Evolutionary conservation across 306 rosid genomes (phyloP), one percentile per base, ranked within the genome.

Genomic region (Abrus pulchellus): DNA sequence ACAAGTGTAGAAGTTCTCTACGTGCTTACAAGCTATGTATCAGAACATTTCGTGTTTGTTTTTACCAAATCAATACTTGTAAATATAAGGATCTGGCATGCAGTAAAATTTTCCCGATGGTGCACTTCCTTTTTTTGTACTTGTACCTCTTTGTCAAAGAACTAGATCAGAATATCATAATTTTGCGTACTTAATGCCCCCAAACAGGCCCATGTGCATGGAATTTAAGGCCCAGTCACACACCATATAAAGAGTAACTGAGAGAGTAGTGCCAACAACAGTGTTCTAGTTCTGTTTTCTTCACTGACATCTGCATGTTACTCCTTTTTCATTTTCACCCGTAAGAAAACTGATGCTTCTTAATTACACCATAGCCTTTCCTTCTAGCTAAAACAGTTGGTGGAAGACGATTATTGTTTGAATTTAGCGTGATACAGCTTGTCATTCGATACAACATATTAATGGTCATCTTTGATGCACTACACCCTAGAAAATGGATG

Each of bases 161-260:
- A n/a, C n/a, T 72, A 28, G 27, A 28, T 12, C 54, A 54, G 29
- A 45, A 40, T 63, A 66, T 78, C 71, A 20, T 83, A 65, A 83
- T 78, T 55, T 36, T 83, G 4, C 76, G 72, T 9, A 78, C 80
- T 83, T 59, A 84, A 56, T 82, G 83, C 76, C 9, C 48, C 61
- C 61, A 66, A 70, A 69, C 78, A 49, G 40, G 53, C 40, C 76
- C 87, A 86, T 80, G 88, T 85, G 89, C 38, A 34, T 78, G 83
- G 73, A 80, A 80, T 70, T 57, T 61, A 41, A 74, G 54, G 40
- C 50, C 9, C 40, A 47, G 50, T 36, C 75, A 78, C 80, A 75
- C 28, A 43, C 49, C 64, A 57, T 68, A 38, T 70, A 38, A 77
- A 63, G 55, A 43, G 33, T 10, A 43, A 43, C 28, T 6, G 49